Conservation (phyloP, 2,329 filamentous ascomycete genomes). For the Fusarium virguliforme region DNA sequence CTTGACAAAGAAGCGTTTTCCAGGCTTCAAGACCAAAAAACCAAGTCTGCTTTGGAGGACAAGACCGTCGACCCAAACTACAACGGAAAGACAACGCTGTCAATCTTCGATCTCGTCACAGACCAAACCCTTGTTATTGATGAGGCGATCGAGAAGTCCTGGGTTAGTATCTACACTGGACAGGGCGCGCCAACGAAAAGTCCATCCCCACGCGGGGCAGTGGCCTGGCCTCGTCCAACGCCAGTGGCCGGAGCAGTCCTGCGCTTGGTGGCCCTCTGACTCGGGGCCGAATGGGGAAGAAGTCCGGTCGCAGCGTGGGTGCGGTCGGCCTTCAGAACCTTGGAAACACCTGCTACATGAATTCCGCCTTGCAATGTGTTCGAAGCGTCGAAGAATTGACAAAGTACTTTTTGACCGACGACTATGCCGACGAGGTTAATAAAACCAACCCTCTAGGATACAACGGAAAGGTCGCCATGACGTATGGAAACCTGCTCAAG, state of each 20-base stretch:
- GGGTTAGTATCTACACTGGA: conserved; percentile 68
- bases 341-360: conserved; percentile 99
- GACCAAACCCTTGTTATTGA: conserved; percentile 88
- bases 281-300: conserved; percentile 79
- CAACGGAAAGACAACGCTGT: conserved; percentile 80
- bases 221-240: conserved; percentile 50
- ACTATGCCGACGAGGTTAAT: conserved; percentile 87
- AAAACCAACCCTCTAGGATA: conserved; percentile 87
- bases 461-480: conserved; percentile 86
- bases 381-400: conserved; percentile 94
- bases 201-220: conserved; percentile 55
- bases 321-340: conserved; percentile 90
- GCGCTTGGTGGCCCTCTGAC: conserved; percentile 74
- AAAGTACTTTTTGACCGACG: conserved; percentile 86
- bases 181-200: conserved; percentile 56
- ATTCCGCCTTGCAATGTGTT: conserved; percentile 95
- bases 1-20: conserved; percentile 70
- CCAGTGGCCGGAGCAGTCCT: conserved; percentile 79
- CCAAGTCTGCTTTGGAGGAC: conserved; percentile 64
- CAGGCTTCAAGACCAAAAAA: conserved; percentile 50
- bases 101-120: conserved; percentile 77
- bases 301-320: conserved; percentile 79
- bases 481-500: conserved; percentile 83
- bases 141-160: conserved; percentile 76
- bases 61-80: conserved; percentile 81